Evolutionary conservation across 2,329 filamentous ascomycete genomes (phyloP).

Genomic region (Sporothrix pseudoabietina): DNA sequence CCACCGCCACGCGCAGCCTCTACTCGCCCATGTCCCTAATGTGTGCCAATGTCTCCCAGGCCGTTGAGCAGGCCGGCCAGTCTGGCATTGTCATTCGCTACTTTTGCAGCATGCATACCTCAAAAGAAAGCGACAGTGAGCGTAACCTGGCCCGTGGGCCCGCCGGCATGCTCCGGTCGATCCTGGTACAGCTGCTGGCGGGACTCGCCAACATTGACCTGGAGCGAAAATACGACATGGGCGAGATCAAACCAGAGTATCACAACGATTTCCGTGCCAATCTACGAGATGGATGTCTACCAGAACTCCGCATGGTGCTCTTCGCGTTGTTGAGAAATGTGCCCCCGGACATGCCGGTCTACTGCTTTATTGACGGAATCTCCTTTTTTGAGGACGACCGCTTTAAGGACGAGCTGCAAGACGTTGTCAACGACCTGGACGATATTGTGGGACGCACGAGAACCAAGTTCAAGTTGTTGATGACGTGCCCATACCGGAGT

Average conservation of each 20-base stretch:
- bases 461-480: slow-evolving; percentile 4
- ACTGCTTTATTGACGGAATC: slow-evolving; percentile 22
- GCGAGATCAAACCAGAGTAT: neutral
- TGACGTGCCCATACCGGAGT: slow-evolving; percentile 22
- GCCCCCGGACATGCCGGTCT: neutral
- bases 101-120: slow-evolving; percentile 28
- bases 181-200: slow-evolving; percentile 37
- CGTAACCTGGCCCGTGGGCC: slow-evolving; percentile 12
- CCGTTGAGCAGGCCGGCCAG: neutral
- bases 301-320: neutral
- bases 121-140: neutral
- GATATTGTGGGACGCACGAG: neutral
- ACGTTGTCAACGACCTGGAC: neutral
- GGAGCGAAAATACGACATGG: neutral
- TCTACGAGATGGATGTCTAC: neutral
- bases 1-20: neutral
- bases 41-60: slow-evolving; percentile 15
- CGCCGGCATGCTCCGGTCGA: slow-evolving; percentile 25
- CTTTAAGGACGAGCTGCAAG: neutral
- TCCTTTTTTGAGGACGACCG: slow-evolving; percentile 10
- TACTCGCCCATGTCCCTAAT: slow-evolving; percentile 29
- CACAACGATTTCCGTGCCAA: neutral
- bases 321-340: neutral
- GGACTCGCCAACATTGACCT: neutral
- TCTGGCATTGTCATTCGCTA: slow-evolving; percentile 20